Percentiles rank a stretch among this genome's conserved stretches.
These are phyloP conservation scores for Lentinus brumalis DNA, from an alignment of 768 basidiomycete species.

Conservation along the genomic window DNA sequence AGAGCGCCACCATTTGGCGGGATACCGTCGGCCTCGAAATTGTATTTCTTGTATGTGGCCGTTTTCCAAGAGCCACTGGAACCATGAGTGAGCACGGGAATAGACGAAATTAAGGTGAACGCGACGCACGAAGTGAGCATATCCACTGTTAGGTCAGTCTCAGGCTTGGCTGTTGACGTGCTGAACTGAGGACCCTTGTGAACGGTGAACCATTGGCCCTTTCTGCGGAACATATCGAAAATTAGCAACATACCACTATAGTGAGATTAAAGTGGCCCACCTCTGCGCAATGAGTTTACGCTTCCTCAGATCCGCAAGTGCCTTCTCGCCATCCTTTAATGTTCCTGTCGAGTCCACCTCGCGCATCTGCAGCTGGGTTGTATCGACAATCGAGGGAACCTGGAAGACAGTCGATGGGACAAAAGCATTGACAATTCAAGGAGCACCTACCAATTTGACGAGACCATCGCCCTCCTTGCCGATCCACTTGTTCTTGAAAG, in stretches of 20 bases:
- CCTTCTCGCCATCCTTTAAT: constrained; percentile 74
- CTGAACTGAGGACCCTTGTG: constrained; percentile 85
- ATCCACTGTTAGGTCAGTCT: constrained; percentile 95
- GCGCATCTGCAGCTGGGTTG: constrained; percentile 71
- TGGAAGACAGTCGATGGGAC: constrained; percentile 30
- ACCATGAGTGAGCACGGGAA: constrained; percentile 11
- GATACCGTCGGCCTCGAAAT: constrained; percentile 95
- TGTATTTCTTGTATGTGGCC: constrained; percentile 95
- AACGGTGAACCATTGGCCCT: constrained; percentile 93
- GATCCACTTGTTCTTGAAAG: constrained; percentile 98
- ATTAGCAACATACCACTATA: constrained; percentile 4
- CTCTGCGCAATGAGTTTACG: constrained; percentile 86
- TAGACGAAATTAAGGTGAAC: background rate
- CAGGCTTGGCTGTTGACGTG: constrained; percentile 88
- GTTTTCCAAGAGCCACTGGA: constrained; percentile 92
- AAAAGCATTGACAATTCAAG: background rate
- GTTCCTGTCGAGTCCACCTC: constrained; percentile 76
- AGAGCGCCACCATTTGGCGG: constrained; percentile 89
- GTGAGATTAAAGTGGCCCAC: constrained; percentile 41
- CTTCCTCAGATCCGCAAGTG: constrained; percentile 85
- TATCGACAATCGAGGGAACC: constrained; percentile 69
- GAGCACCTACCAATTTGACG: constrained; percentile 74
- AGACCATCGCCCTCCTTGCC: constrained; percentile 87
- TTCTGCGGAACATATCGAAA: constrained; percentile 51
- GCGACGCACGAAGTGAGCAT: constrained; percentile 84